Evolutionary conservation across 2,329 filamentous ascomycete genomes (phyloP), one percentile per base, ranked within the genome.

Genomic region (Coniosporium tulheliwenetii): DNA sequence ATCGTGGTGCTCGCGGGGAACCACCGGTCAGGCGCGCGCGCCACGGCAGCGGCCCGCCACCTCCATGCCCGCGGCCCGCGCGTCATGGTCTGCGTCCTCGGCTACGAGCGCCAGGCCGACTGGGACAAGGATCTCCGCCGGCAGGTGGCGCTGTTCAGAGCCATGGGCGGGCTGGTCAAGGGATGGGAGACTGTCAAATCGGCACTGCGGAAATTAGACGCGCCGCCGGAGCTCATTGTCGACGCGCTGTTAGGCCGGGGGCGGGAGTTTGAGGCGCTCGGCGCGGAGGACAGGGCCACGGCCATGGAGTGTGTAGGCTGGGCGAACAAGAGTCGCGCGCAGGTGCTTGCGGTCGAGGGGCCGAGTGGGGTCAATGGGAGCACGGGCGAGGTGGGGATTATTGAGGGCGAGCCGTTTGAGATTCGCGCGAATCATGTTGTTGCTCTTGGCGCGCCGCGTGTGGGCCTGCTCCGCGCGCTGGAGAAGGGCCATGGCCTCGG

Each of bases 251-350:
- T 98, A 4, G 86, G 86, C 3, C 74, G 91, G 46, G 85, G 91
- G 36, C 77, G 86, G 42, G 80, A 84, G 2, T 95, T 95, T 52
- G 86, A 95, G 49, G 85, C 93, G 50, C 69, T 96, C 26, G 75
- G 85, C 31, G 81, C 79, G 2, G 80, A 81, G 12, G 83, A 93
- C 48, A 85, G 93, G 56, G 78, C 80, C 3, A 81, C 81, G 0
- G 84, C 85, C 0, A 87, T 93, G 53, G 82, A 93, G 54, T 75
- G 95, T 53, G 91, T 95, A 52, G 81, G 86, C 46, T 96, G 87
- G 86, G 81, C 85, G 2, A 96, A 95, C 55, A 80, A 86, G 47
- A 84, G 80, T 55, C 83, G 86, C 47, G 79, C 85, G 0, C 78
- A 80, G 43, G 80, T 91, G 2, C 65, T 98, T 14, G 83, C 86